A percentile compares a stretch with the other conserved stretches of the same genome.
phyloP scores from a whole-genome alignment of 2,329 filamentous ascomycete species.

The Colletotrichum abscissum region DNA sequence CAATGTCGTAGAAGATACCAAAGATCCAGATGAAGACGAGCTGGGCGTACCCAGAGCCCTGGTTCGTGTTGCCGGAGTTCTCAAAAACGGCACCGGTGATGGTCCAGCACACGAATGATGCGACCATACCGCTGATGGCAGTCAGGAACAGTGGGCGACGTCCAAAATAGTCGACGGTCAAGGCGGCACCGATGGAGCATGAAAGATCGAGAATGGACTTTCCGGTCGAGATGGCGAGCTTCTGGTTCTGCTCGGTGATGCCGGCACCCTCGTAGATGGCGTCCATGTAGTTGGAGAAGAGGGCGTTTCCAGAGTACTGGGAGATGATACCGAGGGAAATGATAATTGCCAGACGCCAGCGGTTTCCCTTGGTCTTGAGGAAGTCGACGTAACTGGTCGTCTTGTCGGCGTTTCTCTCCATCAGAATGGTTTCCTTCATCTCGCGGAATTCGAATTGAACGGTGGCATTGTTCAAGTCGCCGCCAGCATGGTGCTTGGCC shows the following conservation, averaged over 20 bases:
- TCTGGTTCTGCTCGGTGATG: constrained; percentile 66
- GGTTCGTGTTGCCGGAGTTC: constrained; percentile 54
- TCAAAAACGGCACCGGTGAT: constrained; percentile 64
- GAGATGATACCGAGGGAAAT: constrained; percentile 74
- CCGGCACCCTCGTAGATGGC: constrained; percentile 71
- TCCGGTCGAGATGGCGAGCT: constrained; percentile 65
- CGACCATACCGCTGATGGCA: constrained; percentile 60
- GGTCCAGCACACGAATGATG: constrained; percentile 62
- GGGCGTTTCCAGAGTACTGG: constrained; percentile 75
- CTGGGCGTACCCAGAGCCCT: constrained; percentile 61
- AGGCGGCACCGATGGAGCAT: constrained; percentile 64
- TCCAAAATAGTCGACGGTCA: constrained; percentile 62
- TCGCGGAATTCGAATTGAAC: constrained; percentile 76
- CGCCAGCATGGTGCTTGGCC: constrained; percentile 72
- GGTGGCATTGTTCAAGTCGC: constrained; percentile 66
- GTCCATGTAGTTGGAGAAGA: constrained; percentile 76
- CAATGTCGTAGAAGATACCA: constrained; percentile 69
- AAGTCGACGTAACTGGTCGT: constrained; percentile 70
- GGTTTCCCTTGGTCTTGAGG: constrained; percentile 71
- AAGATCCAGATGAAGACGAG: constrained; percentile 71
- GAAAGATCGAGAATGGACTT: constrained; percentile 70
- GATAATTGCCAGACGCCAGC: constrained; percentile 71
- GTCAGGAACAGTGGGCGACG: constrained; percentile 65
- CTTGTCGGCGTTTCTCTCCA: constrained; percentile 63
- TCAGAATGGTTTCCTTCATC: constrained; percentile 71